phyloP scores from a whole-genome alignment of 345 rosid species.

The Sapria himalayana region DNA sequence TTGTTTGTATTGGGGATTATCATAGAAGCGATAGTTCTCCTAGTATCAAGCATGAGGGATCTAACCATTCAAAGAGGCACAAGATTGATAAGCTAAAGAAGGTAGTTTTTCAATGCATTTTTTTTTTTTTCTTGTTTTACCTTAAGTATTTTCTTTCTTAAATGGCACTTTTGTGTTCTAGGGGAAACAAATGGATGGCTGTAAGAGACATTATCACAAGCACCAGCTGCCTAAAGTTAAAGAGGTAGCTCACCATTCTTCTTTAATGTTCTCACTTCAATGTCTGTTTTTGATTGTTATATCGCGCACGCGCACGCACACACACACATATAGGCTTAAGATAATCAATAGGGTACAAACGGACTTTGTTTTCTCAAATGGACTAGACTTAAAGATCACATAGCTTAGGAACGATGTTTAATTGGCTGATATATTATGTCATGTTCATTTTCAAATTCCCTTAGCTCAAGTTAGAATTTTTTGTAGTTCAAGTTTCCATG shows the following conservation, averaged over 20 bases:
- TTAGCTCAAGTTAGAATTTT: no score
- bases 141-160: background rate
- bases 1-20: constrained; percentile 4
- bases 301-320: no score
- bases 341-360: no score
- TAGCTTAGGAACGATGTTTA: no score
- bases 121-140: background rate
- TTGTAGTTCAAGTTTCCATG: no score
- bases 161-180: constrained; percentile 8
- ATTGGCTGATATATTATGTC: no score
- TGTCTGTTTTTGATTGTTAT: no score
- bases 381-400: no score
- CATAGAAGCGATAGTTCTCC: constrained; percentile 26
- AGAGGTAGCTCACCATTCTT: constrained; percentile 36
- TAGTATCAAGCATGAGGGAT: constrained; percentile 40
- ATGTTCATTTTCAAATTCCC: no score
- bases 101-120: constrained; percentile 21
- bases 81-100: constrained; percentile 54
- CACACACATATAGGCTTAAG: no score
- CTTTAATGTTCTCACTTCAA: background rate
- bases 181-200: constrained; percentile 57
- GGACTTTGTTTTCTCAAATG: no score
- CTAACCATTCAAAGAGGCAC: constrained; percentile 35
- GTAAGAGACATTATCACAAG: constrained; percentile 50
- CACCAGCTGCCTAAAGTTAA: constrained; percentile 50